Evolutionary conservation across 75 land plant species (phyloP), one percentile per base, ranked within the genome.

Genomic region (Pinus tabuliformis): DNA sequence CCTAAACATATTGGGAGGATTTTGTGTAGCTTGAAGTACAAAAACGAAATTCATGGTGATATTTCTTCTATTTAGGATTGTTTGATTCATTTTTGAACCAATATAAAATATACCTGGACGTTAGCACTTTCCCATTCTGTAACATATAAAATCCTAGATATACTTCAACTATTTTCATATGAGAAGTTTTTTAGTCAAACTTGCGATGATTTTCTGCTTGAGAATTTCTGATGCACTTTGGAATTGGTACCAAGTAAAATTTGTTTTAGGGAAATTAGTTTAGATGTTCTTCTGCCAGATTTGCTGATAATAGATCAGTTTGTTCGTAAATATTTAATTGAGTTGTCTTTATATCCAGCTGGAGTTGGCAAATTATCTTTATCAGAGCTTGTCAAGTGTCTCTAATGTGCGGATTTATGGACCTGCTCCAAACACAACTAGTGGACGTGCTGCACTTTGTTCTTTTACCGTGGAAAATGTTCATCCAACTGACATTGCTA

Each of bases 401-500:
- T 86, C 91, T 1, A 78, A 77, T 60, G 78, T 93, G 42, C 87
- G 80, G 12, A 89, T 96, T 11, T 96, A 96, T 82, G 99, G 99
- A 13, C 99, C 99, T 15, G 79, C 80, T 30, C 87, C 94, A 28
- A 83, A 87, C 24, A 45, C 64, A 57, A 36, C 78, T 15, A 75
- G 79, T n/a, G 76, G 57, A 15, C 90, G 99, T 30, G 98, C 97
- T 76, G 90, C 98, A 45, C 89, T 95, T 16, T 95, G 98, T 83
- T 84, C 98, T 30, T 95, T 95, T 77, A 91, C 88, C 79, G 89
- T 95, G 11, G 83, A 82, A 28, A 80, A 80, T 28, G 74, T 93
- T 26, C 94, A 93, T 77, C 87, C 98, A 49, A 87, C 94, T 17
- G 98, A 95, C 77, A 78, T 95, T 65, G 93, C 98, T 54, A 93